phyloP scores from a whole-genome alignment of 2,329 filamentous ascomycete species.

The Trichoderma afroharzianum region DNA sequence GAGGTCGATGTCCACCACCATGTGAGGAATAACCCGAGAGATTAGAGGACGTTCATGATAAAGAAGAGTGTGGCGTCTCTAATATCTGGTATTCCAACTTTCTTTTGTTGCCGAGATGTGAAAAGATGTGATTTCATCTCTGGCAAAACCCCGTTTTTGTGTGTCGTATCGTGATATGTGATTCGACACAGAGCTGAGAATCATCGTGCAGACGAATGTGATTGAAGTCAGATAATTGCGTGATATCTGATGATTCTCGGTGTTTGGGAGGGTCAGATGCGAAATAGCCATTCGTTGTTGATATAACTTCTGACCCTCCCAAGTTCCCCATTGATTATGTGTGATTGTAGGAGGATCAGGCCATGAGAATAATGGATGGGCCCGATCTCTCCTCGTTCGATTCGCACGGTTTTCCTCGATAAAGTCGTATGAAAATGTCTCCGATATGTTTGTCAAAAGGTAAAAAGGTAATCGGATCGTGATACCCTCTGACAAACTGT shows the following conservation, averaged over 20 bases:
- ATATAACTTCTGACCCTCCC: background rate
- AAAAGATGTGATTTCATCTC: background rate
- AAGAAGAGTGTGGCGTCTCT: background rate
- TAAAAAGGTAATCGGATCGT: background rate
- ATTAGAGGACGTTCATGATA: background rate
- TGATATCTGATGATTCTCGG: background rate
- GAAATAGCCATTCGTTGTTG: background rate
- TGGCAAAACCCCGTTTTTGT: background rate
- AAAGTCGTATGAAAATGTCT: background rate
- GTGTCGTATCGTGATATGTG: background rate
- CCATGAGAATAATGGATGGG: background rate
- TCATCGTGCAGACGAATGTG: background rate
- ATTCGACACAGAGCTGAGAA: background rate
- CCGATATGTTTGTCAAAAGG: background rate
- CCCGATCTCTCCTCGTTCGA: background rate
- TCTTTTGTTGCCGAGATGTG: conserved; percentile 1
- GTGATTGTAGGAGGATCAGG: background rate
- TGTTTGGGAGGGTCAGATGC: background rate
- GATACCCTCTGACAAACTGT: background rate
- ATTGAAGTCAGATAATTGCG: background rate
- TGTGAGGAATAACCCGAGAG: background rate
- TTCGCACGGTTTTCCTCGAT: background rate
- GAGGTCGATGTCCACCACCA: background rate
- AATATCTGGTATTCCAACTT: background rate
- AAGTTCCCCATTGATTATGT: background rate